Evolutionary conservation across 345 rosid species (phyloP), one percentile per base, ranked within the genome.

Genomic region (Gossypium mustelinum): DNA sequence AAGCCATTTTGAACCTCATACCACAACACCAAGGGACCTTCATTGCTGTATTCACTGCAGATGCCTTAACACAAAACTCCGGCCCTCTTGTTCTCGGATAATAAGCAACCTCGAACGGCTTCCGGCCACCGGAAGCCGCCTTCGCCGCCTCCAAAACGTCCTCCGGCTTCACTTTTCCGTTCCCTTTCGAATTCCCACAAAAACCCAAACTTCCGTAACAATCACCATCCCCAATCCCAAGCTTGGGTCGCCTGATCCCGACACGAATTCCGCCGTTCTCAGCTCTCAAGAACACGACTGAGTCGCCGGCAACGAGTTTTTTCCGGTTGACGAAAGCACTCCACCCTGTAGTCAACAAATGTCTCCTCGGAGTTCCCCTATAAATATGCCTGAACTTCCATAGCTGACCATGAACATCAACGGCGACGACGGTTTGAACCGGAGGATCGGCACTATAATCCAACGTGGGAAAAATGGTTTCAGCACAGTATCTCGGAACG

Each of bases 371-470:
- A 1, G 98, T 94, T 41, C 98, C 98, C 77, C 98, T 88, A 69
- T 90, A 94, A 7, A 94, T 94, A 73, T 94, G 98, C 81, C 98
- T 85, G 79, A 94, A 94, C 82, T 90, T 90, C 97, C 97, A 94
- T 11, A 79, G 83, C 86, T 89, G 89, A 59, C 97, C 97, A 71
- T 88, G 97, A 34, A 94, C 94, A 55, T 94, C 98, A 83, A 86
- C 88, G 41, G 89, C 97, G 44, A 87, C 81, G 13, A 94, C 90
- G 44, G 88, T 89, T 88, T 94, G 98, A 3, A 92, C 97, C 0
- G 98, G 98, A 24, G 98, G 98, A 79, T 92, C 97, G n/a, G 86
- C 89, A 39, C 84, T 75, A 79, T 92, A 92, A 76, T 94, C 97
- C 74, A 94, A 80, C 70, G 87, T 78, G 0, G 97, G 98, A 75